Evolutionary conservation across 2,329 filamentous ascomycete species (phyloP), one percentile per base, ranked within the genome.

Genomic region (Balansia obtecta): DNA sequence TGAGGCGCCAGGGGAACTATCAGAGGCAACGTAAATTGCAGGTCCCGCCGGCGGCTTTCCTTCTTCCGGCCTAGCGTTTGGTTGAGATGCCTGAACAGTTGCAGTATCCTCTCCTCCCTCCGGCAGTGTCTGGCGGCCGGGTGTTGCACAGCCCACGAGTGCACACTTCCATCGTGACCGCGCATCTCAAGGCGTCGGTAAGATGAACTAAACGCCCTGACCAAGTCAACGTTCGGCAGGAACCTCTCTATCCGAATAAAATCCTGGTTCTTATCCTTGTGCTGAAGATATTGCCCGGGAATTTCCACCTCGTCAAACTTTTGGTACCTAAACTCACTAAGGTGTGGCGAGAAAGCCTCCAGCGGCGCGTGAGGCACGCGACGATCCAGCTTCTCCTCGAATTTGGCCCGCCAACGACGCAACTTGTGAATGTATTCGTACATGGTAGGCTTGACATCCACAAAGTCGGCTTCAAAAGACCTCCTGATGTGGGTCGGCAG

Each of bases 241-340:
- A 98, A 98, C 22, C 91, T 85, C 65, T 98, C 94, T 57, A 98
- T 97, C 44, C 90, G 85, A 57, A 98, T 85, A 64, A 99, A 98
- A 65, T 98, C 93, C 60, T 95, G 89, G 66, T 98, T 98, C 78
- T 97, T 98, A 61, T 99, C 94, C 67, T 93, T 94, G 70, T 96
- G 93, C 63, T 95, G 84, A 55, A 96, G 72, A 66, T 99, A 99
- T 65, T 99, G 93, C 0, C 93, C 93, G 3, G 94, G 94, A 37
- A 99, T 82, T 68, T 99, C 93, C 12, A 99, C 91, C 60, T 98
- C 94, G 62, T 99, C 93, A 58, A 98, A 96, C 66, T 96, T 97
- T 65, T 93, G 84, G 73, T 95, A 98, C 39, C 88, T 80, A 75
- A 98, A 98, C 63, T 97, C 93, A 68, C 88, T 95, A 42, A 99